Conservation (phyloP, 768 basidiomycete genomes). For the Gloeostereum incarnatum region DNA sequence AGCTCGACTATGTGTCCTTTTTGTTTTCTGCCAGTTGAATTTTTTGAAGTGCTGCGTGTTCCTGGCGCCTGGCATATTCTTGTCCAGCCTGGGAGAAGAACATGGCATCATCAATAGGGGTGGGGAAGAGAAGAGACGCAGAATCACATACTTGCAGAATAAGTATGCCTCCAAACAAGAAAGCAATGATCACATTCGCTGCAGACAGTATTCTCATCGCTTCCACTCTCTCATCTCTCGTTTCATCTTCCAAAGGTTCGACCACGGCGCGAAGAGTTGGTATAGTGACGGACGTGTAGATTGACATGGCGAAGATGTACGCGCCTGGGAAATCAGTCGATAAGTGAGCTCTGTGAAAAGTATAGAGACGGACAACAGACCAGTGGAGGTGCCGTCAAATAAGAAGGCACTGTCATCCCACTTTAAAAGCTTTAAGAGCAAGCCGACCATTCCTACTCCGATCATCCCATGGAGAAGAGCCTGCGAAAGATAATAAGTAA, state of each 20-base stretch:
- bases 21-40: too few species aligned
- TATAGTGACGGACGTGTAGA: conserved; percentile 80
- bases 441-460: conserved; percentile 64
- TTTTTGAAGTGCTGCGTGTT: too few species aligned
- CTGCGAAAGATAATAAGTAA: conserved; percentile 25
- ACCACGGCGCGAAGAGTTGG: conserved; percentile 73
- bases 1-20: too few species aligned
- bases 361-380: conserved; percentile 24
- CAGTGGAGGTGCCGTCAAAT: conserved; percentile 86
- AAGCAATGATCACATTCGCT: conserved; percentile 77
- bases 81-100: conserved; percentile 58
- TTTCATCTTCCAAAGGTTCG: conserved; percentile 46
- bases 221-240: conserved; percentile 57
- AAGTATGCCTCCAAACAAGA: conserved; percentile 56
- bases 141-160: conserved; percentile 54
- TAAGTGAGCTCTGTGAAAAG: too few species aligned
- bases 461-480: conserved; percentile 83
- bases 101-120: conserved; percentile 6
- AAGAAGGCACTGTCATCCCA: conserved; percentile 94
- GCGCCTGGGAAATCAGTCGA: conserved; percentile 34
- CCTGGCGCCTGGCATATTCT: conserved; percentile 66
- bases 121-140: conserved; percentile 8
- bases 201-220: conserved; percentile 79
- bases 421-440: conserved; percentile 70
- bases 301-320: conserved; percentile 65